phyloP scores from a whole-genome alignment of 1,139 yeast genomes.

The Pichia cactophila region DNA sequence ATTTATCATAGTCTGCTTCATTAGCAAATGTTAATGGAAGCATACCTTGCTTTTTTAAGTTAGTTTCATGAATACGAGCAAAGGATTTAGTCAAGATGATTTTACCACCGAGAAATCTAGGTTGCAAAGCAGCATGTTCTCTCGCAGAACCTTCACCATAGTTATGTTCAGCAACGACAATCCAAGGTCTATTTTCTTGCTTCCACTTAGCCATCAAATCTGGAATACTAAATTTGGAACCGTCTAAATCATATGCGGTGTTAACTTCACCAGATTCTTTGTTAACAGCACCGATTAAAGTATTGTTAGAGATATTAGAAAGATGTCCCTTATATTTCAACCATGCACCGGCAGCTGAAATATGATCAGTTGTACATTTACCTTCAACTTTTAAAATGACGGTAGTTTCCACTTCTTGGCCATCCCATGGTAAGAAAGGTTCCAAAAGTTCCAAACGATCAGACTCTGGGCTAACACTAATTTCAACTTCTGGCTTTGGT shows the following conservation, averaged over 20 bases:
- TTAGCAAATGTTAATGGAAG: slow-evolving; percentile 87
- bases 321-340: slow-evolving; percentile 95
- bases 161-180: slow-evolving; percentile 93
- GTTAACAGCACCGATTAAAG: slow-evolving; percentile 93
- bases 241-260: slow-evolving; percentile 81
- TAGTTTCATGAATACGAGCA: slow-evolving; percentile 92
- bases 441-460: slow-evolving; percentile 78
- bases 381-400: slow-evolving; percentile 90
- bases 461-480: slow-evolving; percentile 71
- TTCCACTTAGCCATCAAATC: slow-evolving; percentile 96
- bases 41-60: slow-evolving; percentile 93
- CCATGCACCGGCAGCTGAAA: slow-evolving; percentile 99
- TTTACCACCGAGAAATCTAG: slow-evolving; percentile 87
- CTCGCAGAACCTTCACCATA: slow-evolving; percentile 99
- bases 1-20: slow-evolving; percentile 78
- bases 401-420: slow-evolving; percentile 68
- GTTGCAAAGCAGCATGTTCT: slow-evolving; percentile 97
- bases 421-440: slow-evolving; percentile 82
- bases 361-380: slow-evolving; percentile 97
- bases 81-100: slow-evolving; percentile 87
- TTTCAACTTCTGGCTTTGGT: slow-evolving; percentile 60
- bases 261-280: slow-evolving; percentile 96
- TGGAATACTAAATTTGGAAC: slow-evolving; percentile 75
- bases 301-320: slow-evolving; percentile 90
- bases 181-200: slow-evolving; percentile 77